Base-by-base conservation (phyloP, 306 rosid genomes). In the Dryas alaskensis region DNA sequence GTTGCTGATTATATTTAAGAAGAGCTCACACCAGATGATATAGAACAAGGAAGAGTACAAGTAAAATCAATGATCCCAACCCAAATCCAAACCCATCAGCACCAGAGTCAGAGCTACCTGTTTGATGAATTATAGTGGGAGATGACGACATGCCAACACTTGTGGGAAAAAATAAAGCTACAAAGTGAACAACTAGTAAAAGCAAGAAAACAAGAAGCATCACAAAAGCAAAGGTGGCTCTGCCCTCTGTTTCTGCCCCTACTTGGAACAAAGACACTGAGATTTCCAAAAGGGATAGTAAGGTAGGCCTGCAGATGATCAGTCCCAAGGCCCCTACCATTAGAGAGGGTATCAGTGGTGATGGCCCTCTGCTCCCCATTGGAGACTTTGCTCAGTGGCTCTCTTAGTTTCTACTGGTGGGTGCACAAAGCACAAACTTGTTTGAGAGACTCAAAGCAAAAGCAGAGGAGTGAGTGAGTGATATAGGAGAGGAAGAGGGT, bases 331-430 rank as follows among this genome's bases (percentile, higher is more conserved):
- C 79, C 39, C 85, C 67, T 31, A 91, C 91, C 65, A 86, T 12
- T 60, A 93, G 45, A 64, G 71, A 78, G 27, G 96, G 97, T 3
- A 89, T n/a, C 27, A 91, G 7, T 44, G 96, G 96, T 50, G 96
- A 93, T 69, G 97, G 97, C 12, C 91, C 97, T 46, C 66, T 81
- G 27, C 79, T 65, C 42, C 52, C 82, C 97, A 87, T 90, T 40
- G 65, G 42, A 14, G 44, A 42, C 72, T 49, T 58, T 31, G 57
- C 67, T 76, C 60, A 54, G 54, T 37, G 49, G 19, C 37, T 44
- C 60, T 39, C 67, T 52, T 54, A 27, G 1, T 46, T 62, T 6
- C 63, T 40, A 11, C 17, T 37, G 3, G 51, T 4, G 68, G 31
- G 50, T 43, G 50, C 68, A 63, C 8, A 63, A 10, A 43, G 50